Evolutionary conservation across 768 basidiomycete genomes (phyloP).

Genomic region (Panellus pusillus): DNA sequence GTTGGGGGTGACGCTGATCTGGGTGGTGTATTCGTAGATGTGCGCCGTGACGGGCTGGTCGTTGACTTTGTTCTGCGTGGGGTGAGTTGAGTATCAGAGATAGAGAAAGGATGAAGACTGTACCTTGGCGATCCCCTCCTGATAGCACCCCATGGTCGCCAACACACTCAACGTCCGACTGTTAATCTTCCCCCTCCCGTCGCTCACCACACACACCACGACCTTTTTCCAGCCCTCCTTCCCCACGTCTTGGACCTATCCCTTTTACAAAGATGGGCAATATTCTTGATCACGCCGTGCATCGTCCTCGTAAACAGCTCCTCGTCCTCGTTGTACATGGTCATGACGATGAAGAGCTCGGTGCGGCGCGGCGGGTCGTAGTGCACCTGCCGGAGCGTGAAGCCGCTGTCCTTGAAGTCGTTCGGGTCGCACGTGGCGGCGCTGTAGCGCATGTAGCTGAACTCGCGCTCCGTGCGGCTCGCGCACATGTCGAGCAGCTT

Average conservation of each 20-base stretch:
- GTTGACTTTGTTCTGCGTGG: conserved; percentile 68
- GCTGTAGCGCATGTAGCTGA: conserved; percentile 94
- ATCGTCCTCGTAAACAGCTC: conserved; percentile 85
- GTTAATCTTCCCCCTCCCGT: conserved; percentile 85
- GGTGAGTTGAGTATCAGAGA: background rate
- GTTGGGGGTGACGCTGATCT: conserved; percentile 78
- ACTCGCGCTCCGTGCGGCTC: conserved; percentile 79
- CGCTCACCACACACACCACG: conserved; percentile 88
- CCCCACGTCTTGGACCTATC: conserved; percentile 94
- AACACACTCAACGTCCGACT: conserved; percentile 80
- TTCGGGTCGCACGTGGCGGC: conserved; percentile 97
- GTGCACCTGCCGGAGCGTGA: conserved; percentile 86
- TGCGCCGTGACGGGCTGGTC: conserved; percentile 83
- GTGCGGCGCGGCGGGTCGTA: conserved; percentile 90
- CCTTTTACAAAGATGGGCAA: conserved; percentile 84
- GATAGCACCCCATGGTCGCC: conserved; percentile 92
- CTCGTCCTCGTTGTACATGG: conserved; percentile 82
- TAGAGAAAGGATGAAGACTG: background rate
- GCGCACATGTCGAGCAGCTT: conserved; percentile 86
- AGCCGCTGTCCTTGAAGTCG: conserved; percentile 78
- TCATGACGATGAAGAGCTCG: conserved; percentile 96
- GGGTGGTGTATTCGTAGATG: conserved; percentile 93
- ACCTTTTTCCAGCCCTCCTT: conserved; percentile 99
- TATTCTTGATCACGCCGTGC: conserved; percentile 95
- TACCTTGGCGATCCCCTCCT: conserved; percentile 89